phyloP scores from a whole-genome alignment of 1,139 yeast genomes.

The Kluyveromyces sp. region DNA sequence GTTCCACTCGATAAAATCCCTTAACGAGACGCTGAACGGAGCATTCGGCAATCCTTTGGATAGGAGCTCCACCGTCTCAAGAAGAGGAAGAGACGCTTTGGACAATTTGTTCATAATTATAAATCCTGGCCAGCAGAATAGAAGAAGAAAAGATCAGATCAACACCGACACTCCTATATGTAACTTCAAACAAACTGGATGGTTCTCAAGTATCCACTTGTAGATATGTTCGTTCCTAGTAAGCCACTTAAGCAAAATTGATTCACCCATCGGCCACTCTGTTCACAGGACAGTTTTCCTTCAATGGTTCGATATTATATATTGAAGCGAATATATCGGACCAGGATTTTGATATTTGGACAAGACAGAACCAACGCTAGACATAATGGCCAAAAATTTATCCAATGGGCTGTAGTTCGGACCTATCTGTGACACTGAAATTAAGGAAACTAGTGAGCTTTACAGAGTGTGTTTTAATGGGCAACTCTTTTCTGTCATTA shows the following conservation, averaged over 20 bases:
- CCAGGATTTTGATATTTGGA: background rate
- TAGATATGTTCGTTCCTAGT: background rate
- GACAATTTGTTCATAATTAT: background rate
- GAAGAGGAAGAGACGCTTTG: constrained; percentile 7
- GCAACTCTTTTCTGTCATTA: too few species aligned
- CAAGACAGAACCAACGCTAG: background rate
- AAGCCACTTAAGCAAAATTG: background rate
- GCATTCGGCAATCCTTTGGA: constrained; percentile 7
- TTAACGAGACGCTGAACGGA: constrained; percentile 11
- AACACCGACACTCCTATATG: too few species aligned
- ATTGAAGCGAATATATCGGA: background rate
- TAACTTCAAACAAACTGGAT: too few species aligned
- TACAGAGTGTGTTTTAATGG: too few species aligned
- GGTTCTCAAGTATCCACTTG: background rate
- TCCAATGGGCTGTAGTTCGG: too few species aligned
- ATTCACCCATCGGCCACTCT: background rate
- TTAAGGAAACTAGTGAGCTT: too few species aligned
- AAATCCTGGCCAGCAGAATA: background rate
- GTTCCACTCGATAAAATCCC: constrained; percentile 23
- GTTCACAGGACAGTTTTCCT: too few species aligned
- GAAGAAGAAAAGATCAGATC: too few species aligned
- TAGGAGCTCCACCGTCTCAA: constrained; percentile 8
- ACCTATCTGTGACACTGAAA: too few species aligned
- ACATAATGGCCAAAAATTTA: too few species aligned
- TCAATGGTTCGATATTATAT: background rate